Conservation (phyloP, 768 basidiomycete species). For the Tulasnella sp. region DNA sequence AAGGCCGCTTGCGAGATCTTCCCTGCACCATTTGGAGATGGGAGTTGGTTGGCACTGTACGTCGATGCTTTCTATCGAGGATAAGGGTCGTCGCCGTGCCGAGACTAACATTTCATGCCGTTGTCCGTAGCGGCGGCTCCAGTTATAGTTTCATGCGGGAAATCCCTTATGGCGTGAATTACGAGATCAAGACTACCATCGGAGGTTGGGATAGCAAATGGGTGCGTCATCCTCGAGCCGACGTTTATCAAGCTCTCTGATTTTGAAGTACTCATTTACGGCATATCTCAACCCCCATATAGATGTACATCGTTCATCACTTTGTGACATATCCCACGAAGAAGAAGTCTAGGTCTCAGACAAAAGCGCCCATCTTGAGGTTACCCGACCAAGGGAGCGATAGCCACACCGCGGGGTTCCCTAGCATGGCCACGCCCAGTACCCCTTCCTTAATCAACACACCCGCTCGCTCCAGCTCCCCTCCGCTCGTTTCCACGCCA, state of each 20-base stretch:
- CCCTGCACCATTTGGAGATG: conserved; percentile 46
- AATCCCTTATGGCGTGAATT: conserved; percentile 50
- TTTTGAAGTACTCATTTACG: too few species aligned
- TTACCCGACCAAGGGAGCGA: neutral
- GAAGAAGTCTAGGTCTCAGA: conserved; percentile 21
- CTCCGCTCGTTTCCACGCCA: neutral
- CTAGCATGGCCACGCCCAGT: conserved; percentile 1
- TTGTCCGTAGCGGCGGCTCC: conserved; percentile 32
- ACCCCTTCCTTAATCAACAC: conserved; percentile 2
- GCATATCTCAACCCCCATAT: neutral
- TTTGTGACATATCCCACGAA: conserved; percentile 47
- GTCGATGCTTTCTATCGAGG: too few species aligned
- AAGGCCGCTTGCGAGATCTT: conserved; percentile 40
- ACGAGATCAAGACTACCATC: conserved; percentile 49
- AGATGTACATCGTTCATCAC: conserved; percentile 56
- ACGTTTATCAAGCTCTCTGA: too few species aligned
- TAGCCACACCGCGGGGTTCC: neutral
- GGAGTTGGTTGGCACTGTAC: conserved; percentile 52
- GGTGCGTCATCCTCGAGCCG: conserved; percentile 41
- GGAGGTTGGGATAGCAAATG: conserved; percentile 71
- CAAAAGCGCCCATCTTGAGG: neutral
- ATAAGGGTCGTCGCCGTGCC: conserved; percentile 17
- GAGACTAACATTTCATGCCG: conserved; percentile 29
- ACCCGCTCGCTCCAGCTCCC: neutral
- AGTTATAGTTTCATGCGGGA: conserved; percentile 62